Conservation (phyloP, 1,284 basidiomycete genomes). For the Inonotus obliquus region DNA sequence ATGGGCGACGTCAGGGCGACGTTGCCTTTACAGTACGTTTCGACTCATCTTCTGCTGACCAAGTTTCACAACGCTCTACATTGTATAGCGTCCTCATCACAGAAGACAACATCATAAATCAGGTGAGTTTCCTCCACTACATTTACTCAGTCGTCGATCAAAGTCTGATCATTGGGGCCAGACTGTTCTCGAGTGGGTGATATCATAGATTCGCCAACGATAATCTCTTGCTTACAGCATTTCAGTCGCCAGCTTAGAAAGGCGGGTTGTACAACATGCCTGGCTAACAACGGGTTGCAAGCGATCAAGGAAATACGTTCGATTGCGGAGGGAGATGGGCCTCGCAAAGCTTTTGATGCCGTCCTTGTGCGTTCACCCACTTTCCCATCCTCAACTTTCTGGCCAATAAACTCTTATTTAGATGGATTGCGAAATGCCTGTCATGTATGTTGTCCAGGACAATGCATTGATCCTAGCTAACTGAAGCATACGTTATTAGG, state of each 20-base stretch:
- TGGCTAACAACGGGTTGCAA: slow-evolving; percentile 26
- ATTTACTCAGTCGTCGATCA: neutral
- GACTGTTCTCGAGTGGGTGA: slow-evolving; percentile 24
- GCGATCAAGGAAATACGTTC: slow-evolving; percentile 23
- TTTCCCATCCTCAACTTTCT: neutral
- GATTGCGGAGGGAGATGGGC: slow-evolving; percentile 13
- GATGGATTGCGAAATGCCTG: slow-evolving; percentile 31
- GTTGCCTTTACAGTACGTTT: slow-evolving; percentile 9
- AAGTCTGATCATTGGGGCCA: slow-evolving; percentile 6
- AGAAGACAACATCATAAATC: slow-evolving; percentile 27
- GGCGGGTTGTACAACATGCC: slow-evolving; percentile 23
- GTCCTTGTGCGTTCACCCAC: slow-evolving; percentile 21
- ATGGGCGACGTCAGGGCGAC: slow-evolving; percentile 5
- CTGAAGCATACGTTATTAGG: slow-evolving; percentile 12
- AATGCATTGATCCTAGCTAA: neutral
- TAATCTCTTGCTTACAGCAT: neutral
- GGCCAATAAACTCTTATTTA: slow-evolving; percentile 9
- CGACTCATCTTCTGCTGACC: neutral
- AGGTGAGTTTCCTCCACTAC: slow-evolving; percentile 17
- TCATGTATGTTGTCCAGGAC: slow-evolving; percentile 21
- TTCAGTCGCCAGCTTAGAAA: slow-evolving; percentile 25
- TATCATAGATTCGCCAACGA: neutral
- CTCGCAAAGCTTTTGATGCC: slow-evolving; percentile 23
- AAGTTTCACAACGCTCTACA: neutral
- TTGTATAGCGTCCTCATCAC: slow-evolving; percentile 24